These are phyloP conservation scores for Macrophomina phaseolina DNA, from an alignment of 2,329 filamentous ascomycete species.

Conservation along the genomic window DNA sequence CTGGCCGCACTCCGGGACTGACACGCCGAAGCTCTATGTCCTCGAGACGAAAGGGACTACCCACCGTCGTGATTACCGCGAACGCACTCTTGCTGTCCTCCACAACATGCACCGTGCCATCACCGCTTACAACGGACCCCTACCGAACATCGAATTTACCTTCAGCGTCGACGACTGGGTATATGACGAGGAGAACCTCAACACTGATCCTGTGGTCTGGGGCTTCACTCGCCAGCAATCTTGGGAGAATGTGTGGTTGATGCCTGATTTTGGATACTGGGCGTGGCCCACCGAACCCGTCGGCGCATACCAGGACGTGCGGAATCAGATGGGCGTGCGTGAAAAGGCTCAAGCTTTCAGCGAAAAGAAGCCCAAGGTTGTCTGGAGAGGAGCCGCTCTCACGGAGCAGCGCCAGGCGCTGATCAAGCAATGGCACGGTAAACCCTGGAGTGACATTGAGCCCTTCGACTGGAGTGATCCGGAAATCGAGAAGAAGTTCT, in stretches of 20 bases:
- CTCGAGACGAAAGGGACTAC: conserved; percentile 36
- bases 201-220: conserved; percentile 28
- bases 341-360: conserved; percentile 30
- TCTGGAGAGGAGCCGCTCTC: conserved; percentile 43
- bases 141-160: conserved; percentile 60
- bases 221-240: conserved; percentile 28
- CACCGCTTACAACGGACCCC: conserved; percentile 53
- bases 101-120: conserved; percentile 61
- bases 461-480: conserved; percentile 36
- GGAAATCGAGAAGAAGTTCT: conserved; percentile 18
- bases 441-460: conserved; percentile 39
- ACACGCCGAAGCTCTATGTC: conserved; percentile 39
- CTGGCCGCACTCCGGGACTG: not conserved
- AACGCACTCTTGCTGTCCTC: conserved; percentile 52
- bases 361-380: conserved; percentile 35
- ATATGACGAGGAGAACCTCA: conserved; percentile 34
- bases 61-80: conserved; percentile 30
- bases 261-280: conserved; percentile 35
- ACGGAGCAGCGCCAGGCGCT: conserved; percentile 36
- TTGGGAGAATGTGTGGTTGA: conserved; percentile 31
- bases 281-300: conserved; percentile 28
- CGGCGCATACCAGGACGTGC: conserved; percentile 31
- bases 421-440: conserved; percentile 32
- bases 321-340: conserved; percentile 27
- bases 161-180: conserved; percentile 50